Evolutionary conservation across 495 filamentous ascomycete genomes (phyloP), one percentile per base, ranked within the genome.

Genomic region (Penicillium verhagenii): DNA sequence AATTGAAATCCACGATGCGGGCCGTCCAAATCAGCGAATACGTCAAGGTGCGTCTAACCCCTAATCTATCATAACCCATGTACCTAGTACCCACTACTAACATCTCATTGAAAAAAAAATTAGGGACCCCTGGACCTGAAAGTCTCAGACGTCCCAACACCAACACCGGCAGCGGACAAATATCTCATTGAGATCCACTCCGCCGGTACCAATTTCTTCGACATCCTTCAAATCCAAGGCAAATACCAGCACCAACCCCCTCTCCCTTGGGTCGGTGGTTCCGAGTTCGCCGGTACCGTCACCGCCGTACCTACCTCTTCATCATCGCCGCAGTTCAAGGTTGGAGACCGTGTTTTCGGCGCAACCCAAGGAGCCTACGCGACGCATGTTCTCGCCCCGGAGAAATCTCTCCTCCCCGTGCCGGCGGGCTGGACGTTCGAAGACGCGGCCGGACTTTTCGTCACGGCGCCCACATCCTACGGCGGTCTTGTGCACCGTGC

Each of bases 141-240:
- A 58, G 85, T 96, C 50, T 81, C 82, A 14, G 75, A 79, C 42
- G 81, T 96, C 20, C 85, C 91, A 35, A 85, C 87, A 31, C 93
- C 90, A 6, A 73, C 69, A 18, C 90, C 91, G 1, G 69, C 72
- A 3, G 59, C 82, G 38, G 79, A 86, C 65, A 82, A 96, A 76
- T 97, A 97, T 72, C 81, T 95, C 55, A 87, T 97, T 69, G 82
- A 85, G 68, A 87, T 97, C 66, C 90, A 92, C 72, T 92, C 93
- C 42, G 79, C 86, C 9, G 92, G 90, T 23, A 87, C 90, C 59
- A 97, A 97, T 74, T 97, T 96, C 83, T 97, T 96, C 77, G 93
- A 97, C 67, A 85, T 92, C 52, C 80, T 96, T 49, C 91, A 96
- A 62, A 92, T 95, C 66, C 85, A 85, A 57, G 92, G 91, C 43